A percentile compares a stretch with the other conserved stretches of the same genome.
These are phyloP conservation scores for Leccinum pellstonianum DNA, from an alignment of 768 basidiomycete genomes.

Conservation along the genomic window DNA sequence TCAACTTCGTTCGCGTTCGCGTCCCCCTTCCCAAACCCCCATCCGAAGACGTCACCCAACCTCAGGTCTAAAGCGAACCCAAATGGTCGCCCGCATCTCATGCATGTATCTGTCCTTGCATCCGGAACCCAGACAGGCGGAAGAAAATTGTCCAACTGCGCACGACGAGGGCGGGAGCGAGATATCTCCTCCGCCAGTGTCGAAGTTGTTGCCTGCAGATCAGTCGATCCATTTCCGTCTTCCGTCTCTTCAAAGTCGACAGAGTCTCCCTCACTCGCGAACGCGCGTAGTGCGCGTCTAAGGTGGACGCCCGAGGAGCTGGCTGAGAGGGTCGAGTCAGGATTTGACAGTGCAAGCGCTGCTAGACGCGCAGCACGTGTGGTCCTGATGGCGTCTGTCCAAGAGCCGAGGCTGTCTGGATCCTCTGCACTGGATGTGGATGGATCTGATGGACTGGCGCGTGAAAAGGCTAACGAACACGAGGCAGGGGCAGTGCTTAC, in stretches of 20 bases:
- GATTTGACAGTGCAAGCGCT: slow-evolving; percentile 67
- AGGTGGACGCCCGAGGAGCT: slow-evolving; percentile 76
- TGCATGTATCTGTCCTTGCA: slow-evolving; percentile 76
- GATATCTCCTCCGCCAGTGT: background rate
- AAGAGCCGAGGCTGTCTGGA: slow-evolving; percentile 44
- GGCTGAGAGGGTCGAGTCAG: slow-evolving; percentile 79
- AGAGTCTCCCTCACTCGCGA: slow-evolving; percentile 45
- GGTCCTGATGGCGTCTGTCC: slow-evolving; percentile 64
- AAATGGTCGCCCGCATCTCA: slow-evolving; percentile 77
- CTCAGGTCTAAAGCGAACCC: slow-evolving; percentile 43
- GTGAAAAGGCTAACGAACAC: background rate
- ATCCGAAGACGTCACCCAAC: slow-evolving; percentile 28
- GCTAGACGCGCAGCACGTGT: slow-evolving; percentile 72
- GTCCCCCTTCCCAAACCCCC: slow-evolving; percentile 41
- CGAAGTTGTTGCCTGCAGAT: background rate
- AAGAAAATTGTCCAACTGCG: slow-evolving; percentile 55
- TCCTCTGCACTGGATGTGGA: slow-evolving; percentile 1
- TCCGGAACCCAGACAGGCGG: slow-evolving; percentile 95
- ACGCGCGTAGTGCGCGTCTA: slow-evolving; percentile 69
- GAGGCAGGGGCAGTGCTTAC: slow-evolving; percentile 37
- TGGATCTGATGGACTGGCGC: background rate
- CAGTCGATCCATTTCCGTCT: slow-evolving; percentile 37
- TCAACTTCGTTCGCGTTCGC: slow-evolving; percentile 24
- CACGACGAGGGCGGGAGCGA: slow-evolving; percentile 23
- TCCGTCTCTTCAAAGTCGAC: slow-evolving; percentile 39